Conservation (phyloP, 306 rosid genomes). For the Vachellia pachyceras region DNA sequence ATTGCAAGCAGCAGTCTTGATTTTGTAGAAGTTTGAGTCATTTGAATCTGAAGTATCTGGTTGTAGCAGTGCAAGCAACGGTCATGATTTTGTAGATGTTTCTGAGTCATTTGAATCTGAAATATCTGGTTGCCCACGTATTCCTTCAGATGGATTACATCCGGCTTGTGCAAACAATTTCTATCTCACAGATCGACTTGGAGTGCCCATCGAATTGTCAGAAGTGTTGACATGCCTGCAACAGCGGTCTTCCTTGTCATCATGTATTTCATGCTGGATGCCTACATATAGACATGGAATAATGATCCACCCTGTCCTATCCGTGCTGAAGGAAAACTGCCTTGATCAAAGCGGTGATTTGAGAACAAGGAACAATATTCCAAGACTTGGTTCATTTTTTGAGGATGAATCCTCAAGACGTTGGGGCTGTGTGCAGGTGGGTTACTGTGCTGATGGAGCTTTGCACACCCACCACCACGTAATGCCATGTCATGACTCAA, state of each 20-base stretch:
- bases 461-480: constrained; percentile 55
- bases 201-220: constrained; percentile 84
- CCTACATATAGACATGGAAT: constrained; percentile 71
- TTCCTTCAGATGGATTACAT: constrained; percentile 63
- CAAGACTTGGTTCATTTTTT: constrained; percentile 53
- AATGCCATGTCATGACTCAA: constrained; percentile 65
- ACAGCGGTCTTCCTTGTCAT: constrained; percentile 83
- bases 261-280: constrained; percentile 88
- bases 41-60: too few species aligned
- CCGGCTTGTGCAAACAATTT: constrained; percentile 76
- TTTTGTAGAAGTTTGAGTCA: too few species aligned
- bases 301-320: constrained; percentile 84
- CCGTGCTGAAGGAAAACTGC: constrained; percentile 59
- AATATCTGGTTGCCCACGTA: constrained; percentile 38
- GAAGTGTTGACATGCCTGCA: constrained; percentile 89
- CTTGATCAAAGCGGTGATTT: constrained; percentile 54
- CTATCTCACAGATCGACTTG: constrained; percentile 88
- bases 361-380: constrained; percentile 57
- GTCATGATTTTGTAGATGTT: constrained; percentile 76
- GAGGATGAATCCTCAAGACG: constrained; percentile 72
- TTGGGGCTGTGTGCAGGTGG: constrained; percentile 75
- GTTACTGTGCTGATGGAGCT: constrained; percentile 82
- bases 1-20: too few species aligned
- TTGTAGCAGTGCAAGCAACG: constrained; percentile 86
- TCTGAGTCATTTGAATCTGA: constrained; percentile 66